Conservation (phyloP, 202 grass and related monocot species). For the Bolboschoenoplectus hybrid region DNA sequence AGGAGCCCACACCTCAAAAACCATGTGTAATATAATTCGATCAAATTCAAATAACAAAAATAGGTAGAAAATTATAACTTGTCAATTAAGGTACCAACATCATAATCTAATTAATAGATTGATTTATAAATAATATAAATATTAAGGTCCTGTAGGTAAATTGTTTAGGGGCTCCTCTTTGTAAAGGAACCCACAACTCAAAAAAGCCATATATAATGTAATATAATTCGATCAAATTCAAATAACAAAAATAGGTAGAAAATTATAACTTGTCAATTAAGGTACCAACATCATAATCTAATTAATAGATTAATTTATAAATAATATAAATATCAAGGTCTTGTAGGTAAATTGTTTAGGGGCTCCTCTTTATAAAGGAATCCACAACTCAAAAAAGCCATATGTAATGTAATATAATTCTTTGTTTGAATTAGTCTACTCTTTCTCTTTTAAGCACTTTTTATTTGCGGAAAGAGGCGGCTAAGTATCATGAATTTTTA, state of each 20-base stretch:
- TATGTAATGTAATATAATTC: no score
- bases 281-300: not conserved
- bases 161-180: not conserved
- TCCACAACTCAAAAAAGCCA: not conserved
- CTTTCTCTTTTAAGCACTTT: not conserved
- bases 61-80: not conserved
- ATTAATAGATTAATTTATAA: not conserved
- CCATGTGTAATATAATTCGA: no score
- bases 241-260: not conserved
- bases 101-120: not conserved
- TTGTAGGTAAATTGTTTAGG: not conserved
- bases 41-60: not conserved
- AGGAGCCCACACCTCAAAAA: no score
- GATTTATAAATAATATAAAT: not conserved
- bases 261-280: not conserved
- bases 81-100: not conserved
- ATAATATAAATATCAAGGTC: not conserved
- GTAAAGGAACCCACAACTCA: not conserved
- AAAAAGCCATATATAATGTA: not conserved
- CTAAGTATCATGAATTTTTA: conserved; percentile 9
- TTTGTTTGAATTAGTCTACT: no score
- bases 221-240: not conserved
- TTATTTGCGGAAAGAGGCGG: not conserved
- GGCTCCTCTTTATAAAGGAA: not conserved
- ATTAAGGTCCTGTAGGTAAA: not conserved